Evolutionary conservation across 768 basidiomycete species (phyloP), one percentile per base, ranked within the genome.

Genomic region (Russula dissimulans): DNA sequence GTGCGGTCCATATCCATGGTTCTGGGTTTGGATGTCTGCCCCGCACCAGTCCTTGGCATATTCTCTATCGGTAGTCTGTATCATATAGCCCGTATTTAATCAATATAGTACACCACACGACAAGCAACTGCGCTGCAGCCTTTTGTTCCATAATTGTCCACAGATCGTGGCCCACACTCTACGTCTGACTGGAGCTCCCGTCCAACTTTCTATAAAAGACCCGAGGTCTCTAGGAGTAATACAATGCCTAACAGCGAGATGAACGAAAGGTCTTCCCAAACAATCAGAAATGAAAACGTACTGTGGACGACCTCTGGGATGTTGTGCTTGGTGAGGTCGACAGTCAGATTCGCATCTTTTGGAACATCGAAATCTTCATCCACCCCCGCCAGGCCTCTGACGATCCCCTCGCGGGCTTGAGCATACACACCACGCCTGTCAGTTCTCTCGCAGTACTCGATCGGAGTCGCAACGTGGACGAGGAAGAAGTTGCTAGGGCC

Each of bases 281-380:
- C 7, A 31, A 56, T 4, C 22, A 17, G 26, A 57, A 32, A 36
- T 18, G 11, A 36, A 36, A 29, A 48, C 31, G 10, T 76, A 88
- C 91, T 87, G 76, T 95, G 94, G 38, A 97, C 95, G 66, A 97
- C 92, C 72, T 95, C 89, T 1, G 91, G 87, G 39, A 97, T 82
- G 67, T 84, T 88, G 74, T 94, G 90, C 58, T 75, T 76, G 15
- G 86, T 82, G 49, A 87, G 72, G 74, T 97, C 91, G 57, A 92
- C 91, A 7, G 79, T 83, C 64, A 98, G 73, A 70, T 97, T 87
- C 14, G 91, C 82, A 54, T 85, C 83, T 62, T 79, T 78, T 8
- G 97, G 94, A 8, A 73, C 73, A 76, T 99, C 94, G 69, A 93
- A 98, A 22, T 76, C 75, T 67, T 89, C 85, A 71, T 95, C 88